Base-by-base conservation (phyloP, 164 flowering plant species). In the Vitis labrusca region DNA sequence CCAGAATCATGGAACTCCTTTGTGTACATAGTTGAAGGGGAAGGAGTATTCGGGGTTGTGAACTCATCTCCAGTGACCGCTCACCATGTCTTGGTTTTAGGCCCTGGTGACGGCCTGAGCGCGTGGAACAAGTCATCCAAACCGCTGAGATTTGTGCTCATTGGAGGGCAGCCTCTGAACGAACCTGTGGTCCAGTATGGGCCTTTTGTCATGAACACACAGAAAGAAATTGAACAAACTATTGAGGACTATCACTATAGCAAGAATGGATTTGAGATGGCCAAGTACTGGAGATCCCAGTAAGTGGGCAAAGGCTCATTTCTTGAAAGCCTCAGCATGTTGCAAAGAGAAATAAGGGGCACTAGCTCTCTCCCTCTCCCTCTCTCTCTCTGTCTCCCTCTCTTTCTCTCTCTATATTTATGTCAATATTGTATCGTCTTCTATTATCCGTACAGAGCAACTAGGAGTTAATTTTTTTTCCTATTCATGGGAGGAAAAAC, bases 121-220 rank as follows among this genome's bases (percentile, higher is more conserved):
- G 93, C 79, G n/a, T 88, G 95, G 95, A 94, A 94, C 87, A 82
- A 73, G 65, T 84, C 90, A 0, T 47, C 89, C 0, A 76, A 75
- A 57, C 71, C 81, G 5, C 64, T 94, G 30, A 84, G 97, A 63
- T 94, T 91, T 53, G 80, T 87, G 66, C 76, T 94, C 27, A 67
- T 89, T 15, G 97, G 87, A 30, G 99, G 99, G 44, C 85, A 87
- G 78, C 99, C 97, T 0, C 49, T 94, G 8, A 85, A 86, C 32
- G 96, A 94, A 51, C 91, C 97, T 0, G 87, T 94, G 61, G 94
- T 81, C 54, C 97, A 89, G 66, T 77, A 85, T 64, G 97, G 99
- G 0, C 97, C 99, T 7, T 91, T 94, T 79, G 99, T 94, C 82
- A 94, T 94, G 98, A 94, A 92, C 82, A 82, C 97, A 10, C 89